phyloP scores from a whole-genome alignment of 2,329 filamentous ascomycete genomes.

The Rugonectria rugulosa region DNA sequence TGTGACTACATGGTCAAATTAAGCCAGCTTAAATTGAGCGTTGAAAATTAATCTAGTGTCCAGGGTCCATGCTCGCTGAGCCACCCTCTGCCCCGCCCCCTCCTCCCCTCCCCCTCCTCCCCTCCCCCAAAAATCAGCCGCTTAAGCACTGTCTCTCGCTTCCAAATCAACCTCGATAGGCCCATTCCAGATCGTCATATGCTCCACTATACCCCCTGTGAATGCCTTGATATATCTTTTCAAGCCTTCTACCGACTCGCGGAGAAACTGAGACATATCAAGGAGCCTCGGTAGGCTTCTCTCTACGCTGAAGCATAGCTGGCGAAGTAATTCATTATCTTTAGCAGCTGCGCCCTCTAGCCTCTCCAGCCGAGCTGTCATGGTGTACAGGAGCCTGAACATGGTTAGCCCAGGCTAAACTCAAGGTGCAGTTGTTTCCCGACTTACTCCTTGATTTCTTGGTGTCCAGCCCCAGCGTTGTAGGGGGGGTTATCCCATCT shows the following conservation, averaged over 20 bases:
- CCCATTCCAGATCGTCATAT: neutral
- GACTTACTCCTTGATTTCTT: neutral
- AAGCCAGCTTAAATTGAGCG: neutral
- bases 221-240: neutral
- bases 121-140: neutral
- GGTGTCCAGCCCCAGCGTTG: neutral
- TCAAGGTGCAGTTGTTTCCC: neutral
- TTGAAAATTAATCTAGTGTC: neutral
- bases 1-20: neutral
- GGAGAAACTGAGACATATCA: neutral
- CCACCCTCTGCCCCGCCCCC: neutral
- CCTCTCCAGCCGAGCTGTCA: neutral
- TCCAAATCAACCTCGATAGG: neutral
- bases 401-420: neutral
- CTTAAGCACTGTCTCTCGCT: neutral
- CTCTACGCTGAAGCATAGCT: neutral
- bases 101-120: neutral
- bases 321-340: neutral
- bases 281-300: neutral
- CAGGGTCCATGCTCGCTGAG: neutral
- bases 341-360: neutral
- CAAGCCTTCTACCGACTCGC: neutral
- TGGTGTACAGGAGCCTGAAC: neutral
- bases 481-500: neutral
- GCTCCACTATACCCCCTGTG: neutral